phyloP scores from a whole-genome alignment of 441 rosid genomes.

The Mallotus japonicus region DNA sequence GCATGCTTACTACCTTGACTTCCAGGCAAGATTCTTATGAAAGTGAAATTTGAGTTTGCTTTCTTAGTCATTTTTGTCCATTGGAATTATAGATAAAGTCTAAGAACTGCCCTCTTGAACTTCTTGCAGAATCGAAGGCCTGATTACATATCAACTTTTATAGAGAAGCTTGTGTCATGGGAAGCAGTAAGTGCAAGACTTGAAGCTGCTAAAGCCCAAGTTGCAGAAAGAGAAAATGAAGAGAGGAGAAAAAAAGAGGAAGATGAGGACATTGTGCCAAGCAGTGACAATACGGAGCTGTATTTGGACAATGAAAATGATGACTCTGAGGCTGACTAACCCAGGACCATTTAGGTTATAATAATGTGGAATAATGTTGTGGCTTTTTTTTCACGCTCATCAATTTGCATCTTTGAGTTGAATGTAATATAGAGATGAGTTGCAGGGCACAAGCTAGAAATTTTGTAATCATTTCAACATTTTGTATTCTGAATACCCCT shows the following conservation, averaged over 20 bases:
- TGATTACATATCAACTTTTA: slow-evolving; percentile 58
- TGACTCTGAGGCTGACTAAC: slow-evolving; percentile 48
- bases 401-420: neutral
- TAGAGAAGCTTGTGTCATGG: slow-evolving; percentile 91
- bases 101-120: slow-evolving; percentile 2
- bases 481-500: neutral
- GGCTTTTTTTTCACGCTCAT: neutral
- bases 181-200: slow-evolving; percentile 71
- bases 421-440: slow-evolving; percentile 16
- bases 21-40: slow-evolving; percentile 48
- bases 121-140: slow-evolving; percentile 58
- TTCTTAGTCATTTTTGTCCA: neutral
- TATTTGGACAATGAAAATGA: slow-evolving; percentile 50
- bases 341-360: neutral
- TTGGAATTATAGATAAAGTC: neutral
- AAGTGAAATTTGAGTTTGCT: slow-evolving; percentile 1
- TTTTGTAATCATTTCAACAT: neutral
- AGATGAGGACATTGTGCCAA: slow-evolving; percentile 30
- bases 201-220: slow-evolving; percentile 58
- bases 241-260: slow-evolving; percentile 47
- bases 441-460: neutral
- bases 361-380: neutral
- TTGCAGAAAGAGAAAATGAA: slow-evolving; percentile 59
- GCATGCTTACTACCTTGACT: slow-evolving; percentile 96
- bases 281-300: slow-evolving; percentile 38